Base-by-base conservation (phyloP, 192 early-diverging fungal genomes). In the Rhizoclosmatium sp. region DNA sequence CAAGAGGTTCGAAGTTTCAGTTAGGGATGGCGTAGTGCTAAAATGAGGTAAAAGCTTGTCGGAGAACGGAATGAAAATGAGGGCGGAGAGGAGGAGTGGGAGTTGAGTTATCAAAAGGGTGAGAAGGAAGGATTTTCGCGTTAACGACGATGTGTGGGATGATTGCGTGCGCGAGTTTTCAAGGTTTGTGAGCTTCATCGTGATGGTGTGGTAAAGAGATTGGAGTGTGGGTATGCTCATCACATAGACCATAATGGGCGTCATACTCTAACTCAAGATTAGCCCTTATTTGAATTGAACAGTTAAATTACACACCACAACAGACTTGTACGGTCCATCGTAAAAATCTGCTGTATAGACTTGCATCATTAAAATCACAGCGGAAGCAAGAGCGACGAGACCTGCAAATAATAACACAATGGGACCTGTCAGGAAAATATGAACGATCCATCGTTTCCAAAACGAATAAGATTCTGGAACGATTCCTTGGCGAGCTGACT, bases 81-180 rank as follows among this genome's bases (percentile, higher is more conserved):
- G 95, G 2, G 92, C 94, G 14, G 91, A 92, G 82, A 97, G 84
- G 59, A 96, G 92, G 75, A 97, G 87, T 7, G 95, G 92, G 21
- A 97, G 87, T 81, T 95, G 93, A 68, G 91, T 90, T 23, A 93
- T 89, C 49, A 96, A 83, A 71, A 93, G 94, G 58, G 92, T 93
- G 65, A 95, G 91, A 58, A 95, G 87, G 82, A 96, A 98, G 40
- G 96, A 90, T 84, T 97, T 97, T 75, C 93, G 88, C 4, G 95
- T 89, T 40, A 91, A 85, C 60, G 91, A 88, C 67, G 89, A 87
- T 49, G 91, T 92, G 76, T 94, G 90, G 69, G 89, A 83, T 5
- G 91, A 82, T 45, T 89, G 89, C 10, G 92, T 93, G 73, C 89
- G 85, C 65, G 92, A 90, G 86, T 97, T 98, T 81, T 98, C 97